These are phyloP conservation scores for Pseudozyma flocculosa DNA, from an alignment of 1,284 basidiomycete genomes.

Conservation along the genomic window DNA sequence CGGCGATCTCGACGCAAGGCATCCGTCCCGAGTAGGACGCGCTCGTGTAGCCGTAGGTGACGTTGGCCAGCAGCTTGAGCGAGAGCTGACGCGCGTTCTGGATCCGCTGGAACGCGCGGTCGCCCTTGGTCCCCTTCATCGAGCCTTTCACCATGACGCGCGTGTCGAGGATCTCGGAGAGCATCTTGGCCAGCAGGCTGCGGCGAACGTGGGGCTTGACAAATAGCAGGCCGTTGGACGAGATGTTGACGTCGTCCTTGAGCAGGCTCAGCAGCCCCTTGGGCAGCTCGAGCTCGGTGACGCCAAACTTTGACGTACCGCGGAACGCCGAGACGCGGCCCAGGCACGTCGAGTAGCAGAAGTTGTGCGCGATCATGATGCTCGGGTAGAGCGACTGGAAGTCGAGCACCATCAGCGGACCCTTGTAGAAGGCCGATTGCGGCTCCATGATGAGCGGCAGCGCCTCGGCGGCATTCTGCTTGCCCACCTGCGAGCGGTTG, in stretches of 20 bases:
- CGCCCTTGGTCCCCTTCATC: slow-evolving; percentile 76
- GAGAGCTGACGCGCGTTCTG: slow-evolving; percentile 53
- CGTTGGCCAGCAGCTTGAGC: slow-evolving; percentile 55
- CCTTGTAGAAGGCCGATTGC: slow-evolving; percentile 84
- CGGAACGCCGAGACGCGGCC: slow-evolving; percentile 81
- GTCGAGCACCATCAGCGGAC: slow-evolving; percentile 87
- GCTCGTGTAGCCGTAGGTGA: slow-evolving; percentile 82
- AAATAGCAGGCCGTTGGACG: slow-evolving; percentile 89
- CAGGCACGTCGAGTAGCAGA: slow-evolving; percentile 74
- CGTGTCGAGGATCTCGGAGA: slow-evolving; percentile 89
- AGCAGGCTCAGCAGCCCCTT: slow-evolving; percentile 63
- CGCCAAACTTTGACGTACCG: slow-evolving; percentile 81
- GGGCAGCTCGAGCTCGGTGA: slow-evolving; percentile 71
- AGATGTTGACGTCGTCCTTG: slow-evolving; percentile 13
- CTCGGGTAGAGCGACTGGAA: slow-evolving; percentile 96
- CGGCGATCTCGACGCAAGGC: slow-evolving; percentile 97
- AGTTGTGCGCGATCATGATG: slow-evolving; percentile 95
- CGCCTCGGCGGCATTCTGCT: slow-evolving; percentile 92
- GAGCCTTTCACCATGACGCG: slow-evolving; percentile 95
- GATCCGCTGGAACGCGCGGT: slow-evolving; percentile 63
- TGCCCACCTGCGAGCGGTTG: slow-evolving; percentile 56
- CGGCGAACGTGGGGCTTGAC: slow-evolving; percentile 81
- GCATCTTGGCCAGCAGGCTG: slow-evolving; percentile 85
- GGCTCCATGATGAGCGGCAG: slow-evolving; percentile 95
- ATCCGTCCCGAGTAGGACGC: slow-evolving; percentile 93